Evolutionary conservation across 75 land plant species (phyloP), one percentile per base, ranked within the genome.

Genomic region (Sequoiadendron giganteum): DNA sequence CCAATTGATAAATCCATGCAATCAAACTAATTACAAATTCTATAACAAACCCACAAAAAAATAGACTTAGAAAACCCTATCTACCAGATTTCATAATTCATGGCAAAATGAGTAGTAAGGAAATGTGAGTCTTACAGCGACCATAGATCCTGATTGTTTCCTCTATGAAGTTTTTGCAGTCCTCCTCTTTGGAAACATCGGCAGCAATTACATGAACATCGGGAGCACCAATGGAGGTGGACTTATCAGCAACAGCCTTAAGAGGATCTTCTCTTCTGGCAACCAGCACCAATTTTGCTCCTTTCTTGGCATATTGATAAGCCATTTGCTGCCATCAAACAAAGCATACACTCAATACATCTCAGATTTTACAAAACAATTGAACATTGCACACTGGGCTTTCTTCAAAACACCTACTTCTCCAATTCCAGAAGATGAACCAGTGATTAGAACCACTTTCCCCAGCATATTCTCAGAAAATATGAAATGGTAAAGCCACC

Each of bases 381-480:
- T 10, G 7, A 81, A 45, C 11, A 10, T 42, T 25, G 19, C 48
- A 45, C 40, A 10, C 21, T 25, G 4, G 9, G 9, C 25, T 81
- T 28, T 81, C 30, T n/a, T 40, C 2, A 10, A 40, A 86, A 30
- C 10, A 75, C 70, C n/a, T 48, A 95, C 97, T 93, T 95, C 95
- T 28, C 98, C 98, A 89, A 96, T 96, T 48, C 98, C 97, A 5
- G 98, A 95, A n/a, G 95, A 94, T 39, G 95, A 94, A 10, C 97
- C 97, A 18, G 97, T 94, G 84, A 95, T 91, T 88, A 95, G 85
- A 10, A 94, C 95, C 47, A 94, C 94, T 84, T 94, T 95, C 48
- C 92, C 94, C 21, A 89, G 82, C 42, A 95, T 78, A 85, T 93
- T 78, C 87, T 96, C 96, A 15, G 45, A 30, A 65, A 89, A 87